These are phyloP conservation scores for Colletotrichum sp. DNA, from an alignment of 2,329 filamentous ascomycete genomes.

Conservation along the genomic window DNA sequence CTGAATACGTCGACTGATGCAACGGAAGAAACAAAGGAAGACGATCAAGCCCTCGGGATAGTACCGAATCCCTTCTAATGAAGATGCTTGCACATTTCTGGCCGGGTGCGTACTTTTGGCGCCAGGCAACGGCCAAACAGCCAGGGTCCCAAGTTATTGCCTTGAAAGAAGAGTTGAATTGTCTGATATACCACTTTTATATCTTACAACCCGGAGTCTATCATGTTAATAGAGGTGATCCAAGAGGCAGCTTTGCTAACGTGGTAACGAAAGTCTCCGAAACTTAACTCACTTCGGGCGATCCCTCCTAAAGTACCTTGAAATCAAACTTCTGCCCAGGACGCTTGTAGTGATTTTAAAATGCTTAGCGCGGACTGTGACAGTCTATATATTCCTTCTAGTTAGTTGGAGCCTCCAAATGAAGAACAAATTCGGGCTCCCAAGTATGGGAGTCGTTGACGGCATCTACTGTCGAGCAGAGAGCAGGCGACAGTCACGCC, in stretches of 20 bases:
- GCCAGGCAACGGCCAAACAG: background rate
- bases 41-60: rapidly evolving
- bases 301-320: too few species aligned
- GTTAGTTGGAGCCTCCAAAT: too few species aligned
- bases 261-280: too few species aligned
- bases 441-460: too few species aligned
- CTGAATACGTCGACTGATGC: background rate
- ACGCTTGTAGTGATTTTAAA: too few species aligned
- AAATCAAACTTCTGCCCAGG: too few species aligned
- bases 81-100: background rate
- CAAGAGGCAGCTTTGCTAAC: background rate
- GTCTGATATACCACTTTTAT: background rate
- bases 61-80: background rate
- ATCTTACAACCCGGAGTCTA: background rate
- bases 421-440: too few species aligned
- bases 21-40: background rate
- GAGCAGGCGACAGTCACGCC: too few species aligned
- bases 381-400: too few species aligned
- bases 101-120: background rate
- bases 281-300: too few species aligned
- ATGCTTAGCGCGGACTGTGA: too few species aligned
- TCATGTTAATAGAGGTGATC: background rate
- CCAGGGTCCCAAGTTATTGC: background rate
- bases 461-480: too few species aligned
- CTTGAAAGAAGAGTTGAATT: background rate